Conservation (phyloP, 768 basidiomycete species). For the Suillus decipiens region DNA sequence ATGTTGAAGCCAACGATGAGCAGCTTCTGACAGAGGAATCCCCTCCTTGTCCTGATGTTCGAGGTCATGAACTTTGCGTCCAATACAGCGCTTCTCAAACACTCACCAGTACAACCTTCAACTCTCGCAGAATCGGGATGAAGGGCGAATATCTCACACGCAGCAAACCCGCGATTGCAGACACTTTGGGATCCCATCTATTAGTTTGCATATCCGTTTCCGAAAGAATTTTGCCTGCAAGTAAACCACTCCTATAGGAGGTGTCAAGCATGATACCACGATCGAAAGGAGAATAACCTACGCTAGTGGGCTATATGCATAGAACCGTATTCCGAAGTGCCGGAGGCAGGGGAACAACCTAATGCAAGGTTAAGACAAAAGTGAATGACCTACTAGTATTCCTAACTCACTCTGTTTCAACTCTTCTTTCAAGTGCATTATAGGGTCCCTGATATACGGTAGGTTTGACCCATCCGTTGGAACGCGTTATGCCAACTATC, state of each 20-base stretch:
- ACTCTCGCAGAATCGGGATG: slow-evolving; percentile 18
- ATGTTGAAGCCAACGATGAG: slow-evolving; percentile 26
- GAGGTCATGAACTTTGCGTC: background rate
- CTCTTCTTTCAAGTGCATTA: slow-evolving; percentile 45
- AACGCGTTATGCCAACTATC: slow-evolving; percentile 41
- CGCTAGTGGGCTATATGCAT: slow-evolving; percentile 31
- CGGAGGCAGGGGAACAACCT: slow-evolving; percentile 42
- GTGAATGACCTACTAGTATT: background rate
- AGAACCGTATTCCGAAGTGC: slow-evolving; percentile 42
- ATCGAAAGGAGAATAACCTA: slow-evolving; percentile 7
- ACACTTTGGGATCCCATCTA: slow-evolving; percentile 18
- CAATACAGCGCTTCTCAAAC: background rate
- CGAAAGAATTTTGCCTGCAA: slow-evolving; percentile 16
- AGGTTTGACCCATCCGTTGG: slow-evolving; percentile 49
- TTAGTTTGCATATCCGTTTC: slow-evolving; percentile 12
- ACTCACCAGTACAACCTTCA: slow-evolving; percentile 13
- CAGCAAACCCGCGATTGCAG: background rate
- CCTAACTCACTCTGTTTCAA: slow-evolving; percentile 36
- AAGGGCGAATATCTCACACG: slow-evolving; percentile 13
- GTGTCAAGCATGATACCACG: background rate
- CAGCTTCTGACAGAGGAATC: slow-evolving; percentile 16
- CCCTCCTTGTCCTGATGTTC: slow-evolving; percentile 16
- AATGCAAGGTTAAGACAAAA: background rate
- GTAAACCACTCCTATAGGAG: slow-evolving; percentile 2
- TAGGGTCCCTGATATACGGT: slow-evolving; percentile 53